Base-by-base conservation (phyloP, 1,139 yeast species). In the Taphrina pruni region DNA sequence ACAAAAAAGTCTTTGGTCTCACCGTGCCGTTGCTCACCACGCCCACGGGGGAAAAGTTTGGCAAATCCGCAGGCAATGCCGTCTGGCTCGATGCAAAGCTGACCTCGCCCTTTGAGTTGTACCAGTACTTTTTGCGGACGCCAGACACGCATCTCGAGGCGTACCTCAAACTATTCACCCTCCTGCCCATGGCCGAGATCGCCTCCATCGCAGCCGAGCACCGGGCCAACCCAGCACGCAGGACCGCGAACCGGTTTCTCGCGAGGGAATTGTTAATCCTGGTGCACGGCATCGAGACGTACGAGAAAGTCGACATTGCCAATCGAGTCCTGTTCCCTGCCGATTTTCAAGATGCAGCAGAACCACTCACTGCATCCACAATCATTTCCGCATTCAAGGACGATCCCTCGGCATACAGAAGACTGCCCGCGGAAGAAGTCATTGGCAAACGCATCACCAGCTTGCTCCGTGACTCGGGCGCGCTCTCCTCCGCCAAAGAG, bases 1-100 rank as follows among this genome's bases (percentile, higher is more conserved):
- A 6, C 32, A 62, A 64, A 60, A 65, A 64, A 61, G 66, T 55
- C 46, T 90, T 79, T 77, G 99, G 98, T 0, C 75, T 94, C 64
- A 94, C 99, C 0, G 97, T 90, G 0, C 99, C 99, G 0, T 80
- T 94, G 38, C 81, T 94, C 73, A 90, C 97, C 0, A 91, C 97
- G 0, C 86, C 97, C 0, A 83, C 87, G 3, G 99, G 99, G 1
- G 96, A 89, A 72, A 94, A 95, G 78, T 93, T 95, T 78, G 99
- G 99, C 39, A 94, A 94, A 75, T 89, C 97, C 66, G 97, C 97
- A 0, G 99, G 99, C 0, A 94, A 94, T 80, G 98, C 99, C 0
- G 86, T 95, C 1, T 94, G 95, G 80, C 87, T 94, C 69, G 94
- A 89, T 75, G 82, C 86, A 8, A 78, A 81, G 17, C 79, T 89